Evolutionary conservation across 345 rosid species (phyloP), one percentile per base, ranked within the genome.

Genomic region (Acer negundo): DNA sequence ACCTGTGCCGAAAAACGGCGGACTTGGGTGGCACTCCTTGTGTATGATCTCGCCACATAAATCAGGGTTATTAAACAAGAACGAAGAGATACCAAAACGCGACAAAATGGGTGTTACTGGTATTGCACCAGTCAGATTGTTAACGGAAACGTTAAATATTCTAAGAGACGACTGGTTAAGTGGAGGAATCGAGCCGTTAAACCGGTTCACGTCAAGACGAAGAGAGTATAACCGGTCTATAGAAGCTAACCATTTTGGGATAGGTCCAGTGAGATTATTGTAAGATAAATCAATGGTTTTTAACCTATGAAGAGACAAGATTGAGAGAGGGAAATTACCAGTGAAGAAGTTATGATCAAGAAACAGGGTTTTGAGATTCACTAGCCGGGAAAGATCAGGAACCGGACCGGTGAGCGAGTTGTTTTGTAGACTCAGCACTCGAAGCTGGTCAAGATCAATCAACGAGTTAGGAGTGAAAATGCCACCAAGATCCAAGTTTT

Each of bases 1-100:
- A 35, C 38, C 76, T 3, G 87, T 85, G 16, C 78, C 82, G 70
- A 95, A 95, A 80, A 95, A 95, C 3, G 89, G 91, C 2, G 97
- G 77, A 46, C 87, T 71, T 0, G 89, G 92, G 53, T 44, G 82
- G 83, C 98, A 92, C 78, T 92, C 96, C 69, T 86, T 93, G 87
- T 91, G 87, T 17, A 95, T 79, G 53, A 95, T 95, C 92, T 91
- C 93, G 42, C 98, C 99, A 79, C 98, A 95, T 38, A 95, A 94
- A 58, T 85, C 82, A 5, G 96, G 97, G 84, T 93, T 93, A 72
- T 93, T 93, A 72, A 75, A 70, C 15, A 80, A 79, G 76, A 92
- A 95, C 3, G 97, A 90, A 0, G 92, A 87, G 59, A 80, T 67
- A 0, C 82, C 89, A 70, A 95, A 93, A 13, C 92, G 90, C 58